phyloP scores from a whole-genome alignment of 345 rosid genomes.

The Heritiera littoralis region DNA sequence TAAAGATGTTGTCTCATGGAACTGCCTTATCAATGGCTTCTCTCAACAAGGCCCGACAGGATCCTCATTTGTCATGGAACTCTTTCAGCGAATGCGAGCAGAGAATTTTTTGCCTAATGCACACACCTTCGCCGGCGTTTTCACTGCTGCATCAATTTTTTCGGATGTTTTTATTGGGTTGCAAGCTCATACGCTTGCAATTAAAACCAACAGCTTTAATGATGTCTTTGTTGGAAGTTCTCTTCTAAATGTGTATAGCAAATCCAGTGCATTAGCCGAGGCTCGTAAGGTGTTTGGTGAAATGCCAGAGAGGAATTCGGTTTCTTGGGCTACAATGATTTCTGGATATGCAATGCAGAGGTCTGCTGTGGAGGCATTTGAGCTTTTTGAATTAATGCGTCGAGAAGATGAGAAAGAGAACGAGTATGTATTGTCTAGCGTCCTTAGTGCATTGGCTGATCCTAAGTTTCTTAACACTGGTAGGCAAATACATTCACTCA shows the following conservation, averaged over 20 bases:
- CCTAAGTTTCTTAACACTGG: constrained; percentile 48
- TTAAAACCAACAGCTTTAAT: constrained; percentile 51
- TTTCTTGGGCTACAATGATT: constrained; percentile 72
- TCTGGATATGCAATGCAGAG: constrained; percentile 67
- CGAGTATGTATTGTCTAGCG: constrained; percentile 70
- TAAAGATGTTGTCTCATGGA: constrained; percentile 80
- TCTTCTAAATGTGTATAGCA: constrained; percentile 65
- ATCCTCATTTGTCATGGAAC: constrained; percentile 45
- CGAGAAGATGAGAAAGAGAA: constrained; percentile 46
- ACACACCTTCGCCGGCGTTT: constrained; percentile 75
- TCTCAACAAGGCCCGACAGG: constrained; percentile 55
- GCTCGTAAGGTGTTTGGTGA: constrained; percentile 61
- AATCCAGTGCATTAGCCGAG: constrained; percentile 49
- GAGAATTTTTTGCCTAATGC: constrained; percentile 67
- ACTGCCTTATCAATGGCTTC: constrained; percentile 75
- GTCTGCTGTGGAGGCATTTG: constrained; percentile 43
- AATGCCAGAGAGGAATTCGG: constrained; percentile 62
- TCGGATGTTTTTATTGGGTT: constrained; percentile 38
- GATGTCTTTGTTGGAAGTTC: constrained; percentile 88
- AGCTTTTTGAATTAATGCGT: constrained; percentile 48
- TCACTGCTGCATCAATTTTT: constrained; percentile 56
- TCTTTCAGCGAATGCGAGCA: constrained; percentile 65
- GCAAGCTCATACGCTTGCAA: constrained; percentile 69
- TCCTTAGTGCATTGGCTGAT: constrained; percentile 61
- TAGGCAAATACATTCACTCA: constrained; percentile 58